These are phyloP conservation scores for Arxiozyma heterogenica DNA, from an alignment of 1,139 yeast species.

Conservation along the genomic window DNA sequence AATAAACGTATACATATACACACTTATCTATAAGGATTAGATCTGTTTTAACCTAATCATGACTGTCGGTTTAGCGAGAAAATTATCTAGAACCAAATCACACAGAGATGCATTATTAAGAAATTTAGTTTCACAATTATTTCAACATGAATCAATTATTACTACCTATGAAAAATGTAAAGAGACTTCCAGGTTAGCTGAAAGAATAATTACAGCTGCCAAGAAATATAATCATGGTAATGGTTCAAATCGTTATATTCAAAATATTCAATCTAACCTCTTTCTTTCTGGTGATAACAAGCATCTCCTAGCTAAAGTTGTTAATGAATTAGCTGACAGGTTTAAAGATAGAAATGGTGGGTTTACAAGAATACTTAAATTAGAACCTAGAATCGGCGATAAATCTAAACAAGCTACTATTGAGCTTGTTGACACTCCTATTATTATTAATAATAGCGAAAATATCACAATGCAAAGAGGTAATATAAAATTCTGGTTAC, in stretches of 20 bases:
- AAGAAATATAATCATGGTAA: constrained; percentile 16
- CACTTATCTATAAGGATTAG: no score
- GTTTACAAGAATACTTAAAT: constrained; percentile 71
- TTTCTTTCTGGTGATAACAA: constrained; percentile 27
- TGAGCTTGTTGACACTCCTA: constrained; percentile 72
- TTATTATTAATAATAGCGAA: constrained; percentile 4
- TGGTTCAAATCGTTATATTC: constrained; percentile 1
- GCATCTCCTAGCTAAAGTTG: constrained; percentile 41
- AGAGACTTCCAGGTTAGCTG: constrained; percentile 50
- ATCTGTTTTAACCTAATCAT: constrained; percentile 7
- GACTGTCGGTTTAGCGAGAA: constrained; percentile 28
- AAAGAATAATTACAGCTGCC: constrained; percentile 46
- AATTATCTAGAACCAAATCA: constrained; percentile 35
- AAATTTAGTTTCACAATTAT: constrained; percentile 55
- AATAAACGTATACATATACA: no score
- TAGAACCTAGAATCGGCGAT: constrained; percentile 85
- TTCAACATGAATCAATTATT: constrained; percentile 57
- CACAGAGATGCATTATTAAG: constrained; percentile 48
- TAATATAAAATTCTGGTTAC: constrained; percentile 28
- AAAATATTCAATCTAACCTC: constrained; percentile 24
- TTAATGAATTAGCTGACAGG: constrained; percentile 54
- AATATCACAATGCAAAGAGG: constrained; percentile 21
- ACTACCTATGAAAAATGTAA: constrained; percentile 69
- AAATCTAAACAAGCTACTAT: constrained; percentile 84
- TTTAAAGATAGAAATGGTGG: constrained; percentile 65